A percentile compares a stretch with the other conserved stretches of the same genome.
phyloP scores from a whole-genome alignment of 352 stramenopile genomes.

The Plasmopara muralis region DNA sequence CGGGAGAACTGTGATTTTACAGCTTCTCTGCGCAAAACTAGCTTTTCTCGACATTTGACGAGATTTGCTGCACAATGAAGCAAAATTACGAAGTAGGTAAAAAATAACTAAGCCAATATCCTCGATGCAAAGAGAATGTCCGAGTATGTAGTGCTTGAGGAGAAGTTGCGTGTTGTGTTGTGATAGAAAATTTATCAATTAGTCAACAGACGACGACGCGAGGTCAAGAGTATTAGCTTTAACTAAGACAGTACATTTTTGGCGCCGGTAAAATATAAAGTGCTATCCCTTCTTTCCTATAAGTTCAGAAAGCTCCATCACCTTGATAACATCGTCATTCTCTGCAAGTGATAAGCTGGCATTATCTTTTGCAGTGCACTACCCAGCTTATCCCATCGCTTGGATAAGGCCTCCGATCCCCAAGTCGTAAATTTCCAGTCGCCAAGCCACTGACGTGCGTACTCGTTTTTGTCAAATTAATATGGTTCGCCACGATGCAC shows the following conservation, averaged over 20 bases:
- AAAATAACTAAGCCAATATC: conserved; percentile 59
- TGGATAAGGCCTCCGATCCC: conserved; percentile 51
- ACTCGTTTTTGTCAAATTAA: neutral
- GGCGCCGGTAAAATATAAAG: conserved; percentile 58
- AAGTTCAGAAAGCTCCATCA: conserved; percentile 59
- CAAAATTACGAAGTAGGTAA: too few relatives aligned
- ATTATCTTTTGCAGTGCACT: conserved; percentile 8
- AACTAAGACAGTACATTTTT: conserved; percentile 43
- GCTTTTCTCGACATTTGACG: conserved; percentile 40
- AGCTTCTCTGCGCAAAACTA: conserved; percentile 59
- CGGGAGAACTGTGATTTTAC: conserved; percentile 78
- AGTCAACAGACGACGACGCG: neutral
- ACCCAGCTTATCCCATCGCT: conserved; percentile 24
- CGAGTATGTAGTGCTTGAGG: conserved; percentile 75
- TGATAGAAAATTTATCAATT: conserved; percentile 1
- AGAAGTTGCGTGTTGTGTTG: conserved; percentile 65
- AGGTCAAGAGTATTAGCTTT: conserved; percentile 23
- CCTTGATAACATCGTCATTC: conserved; percentile 58
- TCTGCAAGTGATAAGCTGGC: conserved; percentile 54
- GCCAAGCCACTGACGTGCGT: conserved; percentile 17
- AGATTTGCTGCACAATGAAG: conserved; percentile 51
- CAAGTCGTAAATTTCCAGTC: conserved; percentile 65
- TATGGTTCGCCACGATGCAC: too few relatives aligned
- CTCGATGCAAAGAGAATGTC: conserved; percentile 75
- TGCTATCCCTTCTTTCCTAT: conserved; percentile 67